These are phyloP conservation scores for Colletotrichum incanum DNA, from an alignment of 2,329 filamentous ascomycete species.

Conservation along the genomic window DNA sequence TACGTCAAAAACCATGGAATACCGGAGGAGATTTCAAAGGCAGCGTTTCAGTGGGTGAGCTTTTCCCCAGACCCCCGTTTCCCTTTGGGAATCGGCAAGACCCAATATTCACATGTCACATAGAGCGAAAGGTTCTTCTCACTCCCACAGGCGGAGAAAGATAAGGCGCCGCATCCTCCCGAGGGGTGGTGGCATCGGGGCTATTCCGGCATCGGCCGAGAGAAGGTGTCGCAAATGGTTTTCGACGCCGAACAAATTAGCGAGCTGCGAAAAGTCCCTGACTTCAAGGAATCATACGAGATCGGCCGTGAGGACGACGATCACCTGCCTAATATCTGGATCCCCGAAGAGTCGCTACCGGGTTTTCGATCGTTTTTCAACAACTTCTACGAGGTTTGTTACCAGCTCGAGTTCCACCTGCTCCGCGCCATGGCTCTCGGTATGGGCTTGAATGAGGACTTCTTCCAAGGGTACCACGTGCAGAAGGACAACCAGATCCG, in stretches of 20 bases:
- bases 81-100: neutral
- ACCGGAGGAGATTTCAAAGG: conserved; percentile 52
- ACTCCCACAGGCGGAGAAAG: conserved; percentile 51
- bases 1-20: conserved; percentile 56
- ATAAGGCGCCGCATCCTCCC: conserved; percentile 51
- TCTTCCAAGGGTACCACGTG: conserved; percentile 61
- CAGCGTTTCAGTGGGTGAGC: conserved; percentile 52
- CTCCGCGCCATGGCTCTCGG: conserved; percentile 64
- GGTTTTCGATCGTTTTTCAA: conserved; percentile 50
- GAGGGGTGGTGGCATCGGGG: conserved; percentile 56
- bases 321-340: conserved; percentile 50
- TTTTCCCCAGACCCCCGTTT: neutral
- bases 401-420: conserved; percentile 59
- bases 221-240: conserved; percentile 54
- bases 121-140: conserved; percentile 52
- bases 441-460: conserved; percentile 47
- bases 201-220: conserved; percentile 54
- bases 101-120: conserved; percentile 44
- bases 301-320: conserved; percentile 53
- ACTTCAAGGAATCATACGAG: conserved; percentile 59
- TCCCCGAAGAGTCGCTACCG: conserved; percentile 46
- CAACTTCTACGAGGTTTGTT: conserved; percentile 60
- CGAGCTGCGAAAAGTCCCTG: conserved; percentile 50
- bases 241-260: conserved; percentile 50
- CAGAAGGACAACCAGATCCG: conserved; percentile 73